Evolutionary conservation across 257 asterid genomes (phyloP), one percentile per base, ranked within the genome.

Genomic region (Sherardia arvensis): DNA sequence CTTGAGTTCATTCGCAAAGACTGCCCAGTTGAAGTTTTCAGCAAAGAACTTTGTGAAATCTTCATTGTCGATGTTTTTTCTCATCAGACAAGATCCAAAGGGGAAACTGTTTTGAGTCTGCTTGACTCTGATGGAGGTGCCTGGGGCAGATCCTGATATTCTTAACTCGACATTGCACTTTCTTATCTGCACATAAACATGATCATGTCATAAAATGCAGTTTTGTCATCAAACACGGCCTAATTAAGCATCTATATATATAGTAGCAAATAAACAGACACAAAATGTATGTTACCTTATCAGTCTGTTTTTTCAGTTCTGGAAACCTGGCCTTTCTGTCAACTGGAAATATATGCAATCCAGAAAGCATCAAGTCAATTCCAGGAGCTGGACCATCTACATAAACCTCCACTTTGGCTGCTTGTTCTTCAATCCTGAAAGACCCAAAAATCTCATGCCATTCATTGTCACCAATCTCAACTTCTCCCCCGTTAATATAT

Each of bases 361-460:
- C 98, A 17, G 83, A 91, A 65, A 91, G 88, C 95, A 87, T 86
- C 71, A 91, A 65, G 77, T 91, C 91, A 53, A 87, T 70, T 36
- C 96, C 96, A 20, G 87, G 69, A 69, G 82, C 87, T 51, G 98
- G 90, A 71, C 98, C 98, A 71, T 86, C 95, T 60, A 91, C 74
- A 38, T 91, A 91, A 62, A 71, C 88, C 84, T 83, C 77, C 51
- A 87, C 74, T 73, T 85, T 86, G 90, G 68, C 63, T 74, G 90
- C 71, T 85, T 91, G 90, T 70, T 85, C 87, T 76, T 91, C 98
- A 2, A 87, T 77, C 79, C 98, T 79, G 73, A 91, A 87, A n/a
- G 98, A 84, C 29, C 85, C 98, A 32, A 96, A 90, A 36, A 87
- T 70, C 72, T 91, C 98, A 67, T 91, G 96, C 97, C 99, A 93